A percentile compares a stretch with the other conserved stretches of the same genome.
phyloP scores from a whole-genome alignment of 1,284 basidiomycete species.

The Ceratobasidium sp. region DNA sequence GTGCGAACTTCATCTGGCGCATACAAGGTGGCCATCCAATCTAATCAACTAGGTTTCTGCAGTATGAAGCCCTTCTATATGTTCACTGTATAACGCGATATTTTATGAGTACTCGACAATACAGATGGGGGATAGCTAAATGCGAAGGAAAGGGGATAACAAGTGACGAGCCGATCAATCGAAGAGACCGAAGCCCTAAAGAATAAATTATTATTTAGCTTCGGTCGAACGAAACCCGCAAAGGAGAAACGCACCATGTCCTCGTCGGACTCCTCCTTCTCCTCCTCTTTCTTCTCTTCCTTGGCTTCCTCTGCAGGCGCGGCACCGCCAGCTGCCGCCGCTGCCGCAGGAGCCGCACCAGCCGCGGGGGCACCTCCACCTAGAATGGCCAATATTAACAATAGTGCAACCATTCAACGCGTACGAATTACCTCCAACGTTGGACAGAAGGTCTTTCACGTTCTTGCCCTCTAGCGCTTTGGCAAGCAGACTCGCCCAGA shows the following conservation, averaged over 20 bases:
- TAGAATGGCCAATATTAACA: not conserved
- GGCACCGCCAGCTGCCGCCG: slow-evolving; percentile 69
- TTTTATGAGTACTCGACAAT: slow-evolving; percentile 41
- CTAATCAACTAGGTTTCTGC: no score
- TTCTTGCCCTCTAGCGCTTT: slow-evolving; percentile 99
- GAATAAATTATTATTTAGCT: slow-evolving; percentile 25
- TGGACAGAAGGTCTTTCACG: slow-evolving; percentile 94
- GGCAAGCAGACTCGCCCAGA: slow-evolving; percentile 97
- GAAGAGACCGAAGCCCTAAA: slow-evolving; percentile 85
- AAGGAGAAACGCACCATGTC: slow-evolving; percentile 82
- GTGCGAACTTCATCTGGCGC: not conserved
- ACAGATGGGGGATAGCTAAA: slow-evolving; percentile 36
- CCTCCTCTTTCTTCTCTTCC: slow-evolving; percentile 76
- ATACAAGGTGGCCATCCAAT: not conserved
- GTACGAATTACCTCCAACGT: slow-evolving; percentile 71
- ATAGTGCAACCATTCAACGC: slow-evolving; percentile 67
- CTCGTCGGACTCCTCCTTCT: slow-evolving; percentile 78
- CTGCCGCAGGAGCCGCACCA: slow-evolving; percentile 70
- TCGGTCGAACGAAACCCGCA: not conserved
- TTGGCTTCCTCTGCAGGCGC: slow-evolving; percentile 79
- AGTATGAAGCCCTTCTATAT: not conserved
- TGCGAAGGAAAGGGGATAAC: slow-evolving; percentile 19
- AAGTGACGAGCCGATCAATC: slow-evolving; percentile 66
- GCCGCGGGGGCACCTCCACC: slow-evolving; percentile 70
- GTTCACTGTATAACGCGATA: slow-evolving; percentile 43